These are phyloP conservation scores for Colletotrichum sp. DNA, from an alignment of 2,329 filamentous ascomycete species.

Conservation along the genomic window DNA sequence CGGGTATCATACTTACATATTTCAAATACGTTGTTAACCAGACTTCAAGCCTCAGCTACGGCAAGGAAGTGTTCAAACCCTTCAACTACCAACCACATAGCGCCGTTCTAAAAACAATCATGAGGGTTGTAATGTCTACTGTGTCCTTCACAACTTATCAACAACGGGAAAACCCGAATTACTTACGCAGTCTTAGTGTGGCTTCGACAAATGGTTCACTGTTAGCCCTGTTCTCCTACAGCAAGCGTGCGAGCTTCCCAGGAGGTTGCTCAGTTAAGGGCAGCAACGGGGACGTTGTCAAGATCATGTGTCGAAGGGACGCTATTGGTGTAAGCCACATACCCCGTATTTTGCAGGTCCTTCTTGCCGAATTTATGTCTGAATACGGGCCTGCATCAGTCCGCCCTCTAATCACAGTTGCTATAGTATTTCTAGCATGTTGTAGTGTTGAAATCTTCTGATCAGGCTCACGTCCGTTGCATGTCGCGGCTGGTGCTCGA, in stretches of 20 bases:
- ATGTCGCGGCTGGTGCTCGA: neutral
- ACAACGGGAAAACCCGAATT: neutral
- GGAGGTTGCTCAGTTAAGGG: neutral
- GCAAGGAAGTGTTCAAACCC: neutral
- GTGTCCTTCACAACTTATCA: neutral
- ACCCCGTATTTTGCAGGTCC: neutral
- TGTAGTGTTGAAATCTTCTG: too few relatives aligned
- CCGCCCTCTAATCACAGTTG: neutral
- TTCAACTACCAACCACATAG: neutral
- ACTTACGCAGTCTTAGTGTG: neutral
- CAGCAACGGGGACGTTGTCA: neutral
- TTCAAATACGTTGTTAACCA: neutral
- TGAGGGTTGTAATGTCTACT: neutral
- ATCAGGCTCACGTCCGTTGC: neutral
- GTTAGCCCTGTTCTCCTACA: neutral
- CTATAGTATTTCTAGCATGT: neutral
- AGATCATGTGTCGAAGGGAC: accelerated
- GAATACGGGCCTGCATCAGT: neutral
- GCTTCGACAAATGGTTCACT: neutral
- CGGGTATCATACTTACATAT: too few relatives aligned
- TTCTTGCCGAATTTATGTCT: neutral
- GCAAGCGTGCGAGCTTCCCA: neutral
- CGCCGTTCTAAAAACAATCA: neutral
- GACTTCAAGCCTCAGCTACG: neutral
- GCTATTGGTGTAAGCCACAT: neutral